Evolutionary conservation across 192 early-diverging fungal species (phyloP).

Genomic region (Rhizoclosmatium globosum): DNA sequence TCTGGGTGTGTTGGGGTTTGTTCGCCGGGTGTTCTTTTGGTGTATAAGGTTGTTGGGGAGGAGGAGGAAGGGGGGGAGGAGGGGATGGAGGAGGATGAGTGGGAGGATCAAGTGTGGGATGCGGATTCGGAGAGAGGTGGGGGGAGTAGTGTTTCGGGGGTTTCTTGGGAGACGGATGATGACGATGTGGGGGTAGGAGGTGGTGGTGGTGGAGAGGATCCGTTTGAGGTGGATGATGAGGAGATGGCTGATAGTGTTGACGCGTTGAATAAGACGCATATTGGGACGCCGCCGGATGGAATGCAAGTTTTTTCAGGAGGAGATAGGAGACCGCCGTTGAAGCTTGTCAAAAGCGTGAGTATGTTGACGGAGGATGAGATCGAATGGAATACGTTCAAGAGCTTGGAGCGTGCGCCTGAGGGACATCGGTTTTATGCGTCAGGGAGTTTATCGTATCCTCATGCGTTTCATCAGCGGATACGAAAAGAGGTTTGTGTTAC

Average conservation of each 20-base stretch:
- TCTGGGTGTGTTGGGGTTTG: conserved; percentile 42
- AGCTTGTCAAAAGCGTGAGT: not conserved
- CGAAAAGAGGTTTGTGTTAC: conserved; percentile 27
- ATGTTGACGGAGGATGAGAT: not conserved
- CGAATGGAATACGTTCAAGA: conserved; percentile 18
- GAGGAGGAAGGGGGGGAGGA: not conserved
- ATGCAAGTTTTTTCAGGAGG: not conserved
- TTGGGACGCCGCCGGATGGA: not conserved
- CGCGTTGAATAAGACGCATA: conserved; percentile 21
- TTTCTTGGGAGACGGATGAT: conserved; percentile 27
- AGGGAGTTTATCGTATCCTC: not conserved
- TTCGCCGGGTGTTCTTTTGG: conserved; percentile 18
- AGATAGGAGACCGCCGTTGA: not conserved
- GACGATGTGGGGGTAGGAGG: conserved; percentile 22
- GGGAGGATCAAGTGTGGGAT: conserved; percentile 16
- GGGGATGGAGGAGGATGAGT: conserved; percentile 31
- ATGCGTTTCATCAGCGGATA: conserved; percentile 32
- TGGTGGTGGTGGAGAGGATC: conserved; percentile 18
- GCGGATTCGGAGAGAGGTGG: conserved; percentile 32
- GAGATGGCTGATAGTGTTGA: conserved; percentile 47
- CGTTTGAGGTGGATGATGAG: conserved; percentile 33
- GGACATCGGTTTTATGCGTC: conserved; percentile 7
- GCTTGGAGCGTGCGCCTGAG: conserved; percentile 7
- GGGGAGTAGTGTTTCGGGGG: not conserved
- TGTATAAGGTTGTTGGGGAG: conserved; percentile 53